Conservation (phyloP, 2,329 filamentous ascomycete species). For the Elsinoe fawcettii region DNA sequence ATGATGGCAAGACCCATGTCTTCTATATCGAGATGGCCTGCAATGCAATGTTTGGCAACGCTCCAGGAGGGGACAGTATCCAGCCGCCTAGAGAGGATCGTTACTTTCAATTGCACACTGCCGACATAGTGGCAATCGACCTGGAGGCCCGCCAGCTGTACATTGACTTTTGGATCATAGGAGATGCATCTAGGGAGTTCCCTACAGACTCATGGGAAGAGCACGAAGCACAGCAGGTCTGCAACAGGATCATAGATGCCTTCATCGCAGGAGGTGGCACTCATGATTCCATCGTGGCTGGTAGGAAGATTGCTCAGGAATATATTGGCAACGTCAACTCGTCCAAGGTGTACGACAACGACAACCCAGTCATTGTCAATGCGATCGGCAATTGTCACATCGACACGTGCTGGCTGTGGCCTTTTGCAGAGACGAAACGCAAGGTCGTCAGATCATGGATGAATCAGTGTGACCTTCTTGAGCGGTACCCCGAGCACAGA, state of each 20-base stretch:
- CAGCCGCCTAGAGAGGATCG: slow-evolving; percentile 82
- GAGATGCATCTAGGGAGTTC: slow-evolving; percentile 85
- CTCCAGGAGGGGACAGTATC: slow-evolving; percentile 73
- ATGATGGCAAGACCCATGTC: slow-evolving; percentile 76
- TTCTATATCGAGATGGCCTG: slow-evolving; percentile 99
- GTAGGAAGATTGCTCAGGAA: slow-evolving; percentile 71
- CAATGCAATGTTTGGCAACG: slow-evolving; percentile 97
- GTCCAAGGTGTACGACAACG: slow-evolving; percentile 71
- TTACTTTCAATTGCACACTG: slow-evolving; percentile 66
- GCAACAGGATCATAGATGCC: slow-evolving; percentile 80
- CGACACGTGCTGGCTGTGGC: slow-evolving; percentile 97
- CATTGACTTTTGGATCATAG: slow-evolving; percentile 94
- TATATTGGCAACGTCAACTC: slow-evolving; percentile 81
- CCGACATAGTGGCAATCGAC: slow-evolving; percentile 85
- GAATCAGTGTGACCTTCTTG: slow-evolving; percentile 91
- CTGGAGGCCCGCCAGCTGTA: slow-evolving; percentile 72
- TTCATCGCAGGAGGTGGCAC: slow-evolving; percentile 72
- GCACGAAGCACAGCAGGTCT: slow-evolving; percentile 74
- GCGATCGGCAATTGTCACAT: slow-evolving; percentile 97
- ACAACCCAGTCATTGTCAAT: slow-evolving; percentile 68
- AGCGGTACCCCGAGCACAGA: slow-evolving; percentile 85
- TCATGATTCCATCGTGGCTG: slow-evolving; percentile 66
- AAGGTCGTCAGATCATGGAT: slow-evolving; percentile 96
- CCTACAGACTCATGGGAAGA: slow-evolving; percentile 80
- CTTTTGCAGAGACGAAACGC: slow-evolving; percentile 93